Evolutionary conservation across 2,329 filamentous ascomycete genomes (phyloP).

Genomic region (Aspergillus pseudoviridinutans): DNA sequence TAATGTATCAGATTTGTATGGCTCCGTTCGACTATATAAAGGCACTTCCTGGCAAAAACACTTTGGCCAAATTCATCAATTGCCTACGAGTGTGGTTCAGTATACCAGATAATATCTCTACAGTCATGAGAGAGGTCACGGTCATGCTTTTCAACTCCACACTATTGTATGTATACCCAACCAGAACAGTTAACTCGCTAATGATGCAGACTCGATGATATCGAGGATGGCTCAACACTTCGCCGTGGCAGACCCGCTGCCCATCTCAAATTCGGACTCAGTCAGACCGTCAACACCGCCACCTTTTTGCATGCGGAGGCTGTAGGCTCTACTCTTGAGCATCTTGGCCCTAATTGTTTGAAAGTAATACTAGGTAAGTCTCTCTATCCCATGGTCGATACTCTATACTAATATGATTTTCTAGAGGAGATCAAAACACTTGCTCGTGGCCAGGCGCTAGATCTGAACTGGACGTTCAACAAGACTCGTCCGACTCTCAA

Average conservation of each 20-base stretch:
- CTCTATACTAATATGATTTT: too few species aligned
- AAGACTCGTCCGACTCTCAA: slow-evolving; percentile 14
- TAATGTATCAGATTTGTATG: slow-evolving; percentile 1
- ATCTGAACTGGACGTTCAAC: slow-evolving; percentile 20
- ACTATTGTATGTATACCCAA: neutral
- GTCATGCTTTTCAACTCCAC: slow-evolving; percentile 4
- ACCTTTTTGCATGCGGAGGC: neutral
- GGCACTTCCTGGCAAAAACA: slow-evolving; percentile 8
- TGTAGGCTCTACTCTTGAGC: neutral
- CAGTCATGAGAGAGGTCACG: neutral
- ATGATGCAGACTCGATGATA: neutral
- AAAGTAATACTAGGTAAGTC: too few species aligned
- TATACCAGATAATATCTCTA: neutral
- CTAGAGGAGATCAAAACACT: slow-evolving; percentile 11
- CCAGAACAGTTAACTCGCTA: neutral
- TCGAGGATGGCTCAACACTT: neutral
- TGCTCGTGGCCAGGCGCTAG: slow-evolving; percentile 15
- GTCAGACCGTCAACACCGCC: neutral
- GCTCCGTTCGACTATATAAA: slow-evolving; percentile 4
- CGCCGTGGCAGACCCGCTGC: neutral
- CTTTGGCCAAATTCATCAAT: slow-evolving; percentile 2
- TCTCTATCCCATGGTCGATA: too few species aligned
- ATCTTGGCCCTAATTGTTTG: neutral
- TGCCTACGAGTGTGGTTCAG: slow-evolving; percentile 4
- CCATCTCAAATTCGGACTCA: neutral